Conservation (phyloP, 2,329 filamentous ascomycete genomes). For the Ceratocystis smalleyi region DNA sequence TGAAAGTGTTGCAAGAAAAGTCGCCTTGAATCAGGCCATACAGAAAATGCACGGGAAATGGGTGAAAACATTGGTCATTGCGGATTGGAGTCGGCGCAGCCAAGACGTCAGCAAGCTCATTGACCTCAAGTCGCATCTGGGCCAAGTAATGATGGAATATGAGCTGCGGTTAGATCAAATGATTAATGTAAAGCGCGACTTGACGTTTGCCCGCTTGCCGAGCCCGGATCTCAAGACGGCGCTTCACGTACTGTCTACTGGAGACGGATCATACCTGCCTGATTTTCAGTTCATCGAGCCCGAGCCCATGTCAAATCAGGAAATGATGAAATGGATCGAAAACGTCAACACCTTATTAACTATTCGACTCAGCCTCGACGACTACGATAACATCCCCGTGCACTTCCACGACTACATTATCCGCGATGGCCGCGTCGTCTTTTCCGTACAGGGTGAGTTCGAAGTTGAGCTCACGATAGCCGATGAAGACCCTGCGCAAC, state of each 20-base stretch:
- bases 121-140: slow-evolving; percentile 65
- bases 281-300: slow-evolving; percentile 67
- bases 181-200: slow-evolving; percentile 55
- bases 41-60: slow-evolving; percentile 72
- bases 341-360: slow-evolving; percentile 73
- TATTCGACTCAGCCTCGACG: slow-evolving; percentile 69
- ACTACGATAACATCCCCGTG: slow-evolving; percentile 59
- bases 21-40: slow-evolving; percentile 57
- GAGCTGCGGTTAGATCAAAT: slow-evolving; percentile 45
- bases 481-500: slow-evolving; percentile 64
- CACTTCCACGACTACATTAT: slow-evolving; percentile 66
- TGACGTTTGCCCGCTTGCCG: slow-evolving; percentile 59
- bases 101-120: slow-evolving; percentile 73
- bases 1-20: slow-evolving; percentile 63
- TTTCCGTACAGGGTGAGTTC: slow-evolving; percentile 68
- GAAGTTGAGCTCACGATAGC: slow-evolving; percentile 86
- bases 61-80: slow-evolving; percentile 81
- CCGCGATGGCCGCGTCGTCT: slow-evolving; percentile 75
- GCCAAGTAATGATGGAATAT: slow-evolving; percentile 45
- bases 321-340: slow-evolving; percentile 58
- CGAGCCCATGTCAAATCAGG: slow-evolving; percentile 51
- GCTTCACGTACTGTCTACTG: slow-evolving; percentile 66
- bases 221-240: slow-evolving; percentile 87
- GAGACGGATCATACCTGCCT: slow-evolving; percentile 62
- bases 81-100: slow-evolving; percentile 73